phyloP scores from a whole-genome alignment of 83 land plant species.

The Thuja plicata region DNA sequence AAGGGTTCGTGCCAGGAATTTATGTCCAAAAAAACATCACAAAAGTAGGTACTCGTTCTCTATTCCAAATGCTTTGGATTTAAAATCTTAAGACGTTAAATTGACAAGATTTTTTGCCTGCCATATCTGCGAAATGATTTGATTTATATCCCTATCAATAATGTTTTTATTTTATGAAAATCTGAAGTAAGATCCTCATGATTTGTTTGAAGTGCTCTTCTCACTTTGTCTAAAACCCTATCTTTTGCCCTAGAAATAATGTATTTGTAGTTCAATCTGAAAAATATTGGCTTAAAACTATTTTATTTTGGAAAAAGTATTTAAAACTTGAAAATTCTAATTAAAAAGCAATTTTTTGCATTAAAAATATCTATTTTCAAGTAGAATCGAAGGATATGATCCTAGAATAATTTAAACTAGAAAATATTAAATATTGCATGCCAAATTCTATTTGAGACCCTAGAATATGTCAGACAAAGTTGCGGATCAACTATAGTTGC shows the following conservation, averaged over 20 bases:
- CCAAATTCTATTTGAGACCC: too few species aligned
- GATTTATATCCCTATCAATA: not conserved
- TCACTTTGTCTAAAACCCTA: not conserved
- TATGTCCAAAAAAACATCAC: not conserved
- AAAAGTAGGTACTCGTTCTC: not conserved
- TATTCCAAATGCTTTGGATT: not conserved
- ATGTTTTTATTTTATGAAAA: not conserved
- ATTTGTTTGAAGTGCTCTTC: not conserved
- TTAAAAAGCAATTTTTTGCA: not conserved
- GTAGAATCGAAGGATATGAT: too few species aligned
- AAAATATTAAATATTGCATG: too few species aligned
- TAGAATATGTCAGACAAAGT: too few species aligned
- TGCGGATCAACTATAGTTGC: too few species aligned
- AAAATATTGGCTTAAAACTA: not conserved
- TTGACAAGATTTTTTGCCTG: not conserved
- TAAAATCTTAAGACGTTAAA: not conserved
- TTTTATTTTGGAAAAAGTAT: not conserved
- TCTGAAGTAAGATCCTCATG: not conserved
- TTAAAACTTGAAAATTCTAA: not conserved
- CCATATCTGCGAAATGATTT: not conserved
- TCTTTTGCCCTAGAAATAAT: not conserved
- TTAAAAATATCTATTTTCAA: too few species aligned
- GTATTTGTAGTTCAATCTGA: not conserved
- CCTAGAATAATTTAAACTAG: too few species aligned
- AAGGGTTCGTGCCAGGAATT: not conserved